A percentile compares a stretch with the other conserved stretches of the same genome.
phyloP scores from a whole-genome alignment of 208 protist genomes.

The Novymonas esmeraldas region DNA sequence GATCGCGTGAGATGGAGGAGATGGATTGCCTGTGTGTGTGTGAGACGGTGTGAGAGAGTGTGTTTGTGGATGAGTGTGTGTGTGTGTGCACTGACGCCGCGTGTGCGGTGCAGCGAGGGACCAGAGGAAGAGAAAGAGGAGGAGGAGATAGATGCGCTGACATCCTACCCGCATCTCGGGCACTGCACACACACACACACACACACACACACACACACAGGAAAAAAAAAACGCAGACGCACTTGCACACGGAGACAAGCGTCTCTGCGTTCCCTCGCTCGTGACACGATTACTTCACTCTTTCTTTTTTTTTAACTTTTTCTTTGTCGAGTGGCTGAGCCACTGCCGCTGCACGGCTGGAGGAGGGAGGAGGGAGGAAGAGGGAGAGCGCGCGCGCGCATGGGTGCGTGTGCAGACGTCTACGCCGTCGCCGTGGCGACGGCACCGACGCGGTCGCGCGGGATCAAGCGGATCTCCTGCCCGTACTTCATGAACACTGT shows the following conservation, averaged over 20 bases:
- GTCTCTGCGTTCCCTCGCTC: too few relatives aligned
- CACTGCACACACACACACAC: neutral
- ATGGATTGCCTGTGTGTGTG: neutral
- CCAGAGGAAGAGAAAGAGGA: neutral
- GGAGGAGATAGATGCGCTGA: neutral
- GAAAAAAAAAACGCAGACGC: constrained; percentile 1
- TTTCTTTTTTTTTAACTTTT: too few relatives aligned
- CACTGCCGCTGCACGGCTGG: too few relatives aligned
- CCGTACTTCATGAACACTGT: constrained; percentile 96
- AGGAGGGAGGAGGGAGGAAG: too few relatives aligned
- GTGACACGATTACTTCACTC: too few relatives aligned
- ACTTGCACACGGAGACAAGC: neutral
- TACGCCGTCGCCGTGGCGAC: neutral
- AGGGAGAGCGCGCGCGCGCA: neutral
- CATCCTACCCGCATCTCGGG: too few relatives aligned
- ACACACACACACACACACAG: constrained; percentile 12
- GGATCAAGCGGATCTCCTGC: constrained; percentile 94
- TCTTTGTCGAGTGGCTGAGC: too few relatives aligned
- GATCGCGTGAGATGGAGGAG: neutral
- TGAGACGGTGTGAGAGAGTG: neutral
- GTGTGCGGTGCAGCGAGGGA: too few relatives aligned
- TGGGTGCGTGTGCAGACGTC: neutral
- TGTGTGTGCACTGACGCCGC: neutral
- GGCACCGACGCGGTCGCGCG: constrained; percentile 92
- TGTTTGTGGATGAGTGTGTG: neutral